Evolutionary conservation across 2,329 filamentous ascomycete genomes (phyloP), one percentile per base, ranked within the genome.

Genomic region (Macrophomina tecta): DNA sequence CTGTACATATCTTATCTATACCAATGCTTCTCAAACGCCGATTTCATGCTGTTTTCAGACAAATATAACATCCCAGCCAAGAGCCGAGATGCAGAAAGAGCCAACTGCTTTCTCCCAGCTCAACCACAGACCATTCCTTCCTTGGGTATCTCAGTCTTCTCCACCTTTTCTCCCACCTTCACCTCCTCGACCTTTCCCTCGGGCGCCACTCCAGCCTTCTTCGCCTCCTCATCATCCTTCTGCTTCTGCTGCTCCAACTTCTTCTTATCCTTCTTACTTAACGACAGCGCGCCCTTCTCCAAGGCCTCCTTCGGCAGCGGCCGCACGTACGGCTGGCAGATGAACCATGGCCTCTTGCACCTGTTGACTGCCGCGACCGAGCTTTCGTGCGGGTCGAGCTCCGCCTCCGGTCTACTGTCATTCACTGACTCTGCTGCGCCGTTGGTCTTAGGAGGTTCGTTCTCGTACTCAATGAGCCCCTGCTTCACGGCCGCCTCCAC

Each of bases 241-340:
- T 73, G 67, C 67, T 79, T 82, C 46, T 86, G 84, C 77, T 73
- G 46, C 67, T 75, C 77, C 45, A 76, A 12, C 52, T 71, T 74
- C 72, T 74, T 75, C 74, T 78, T 80, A 68, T 82, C 79, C 73
- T 93, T 93, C 81, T 93, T 94, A 73, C 89, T 92, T 69, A 90
- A 76, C 67, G 84, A 86, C 77, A 97, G 84, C 2, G 91, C 90
- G 0, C 94, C 94, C 76, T 92, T 93, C 69, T 90, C 89, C 70
- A 95, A 74, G 2, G 95, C 95, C 81, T 98, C 94, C 71, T 91
- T 91, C 0, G 95, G 95, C 73, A 97, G 77, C 48, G 93, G 94
- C 66, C 94, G 83, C 6, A 97, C 86, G 73, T 97, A 92, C 4
- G 94, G 90, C 81, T 98, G 94, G 63, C 89, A 93, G 4, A 97